A percentile compares a stretch with the other conserved stretches of the same genome.
Conservation (phyloP, 352 stramenopile species). For the Globisporangium abappressorium region DNA sequence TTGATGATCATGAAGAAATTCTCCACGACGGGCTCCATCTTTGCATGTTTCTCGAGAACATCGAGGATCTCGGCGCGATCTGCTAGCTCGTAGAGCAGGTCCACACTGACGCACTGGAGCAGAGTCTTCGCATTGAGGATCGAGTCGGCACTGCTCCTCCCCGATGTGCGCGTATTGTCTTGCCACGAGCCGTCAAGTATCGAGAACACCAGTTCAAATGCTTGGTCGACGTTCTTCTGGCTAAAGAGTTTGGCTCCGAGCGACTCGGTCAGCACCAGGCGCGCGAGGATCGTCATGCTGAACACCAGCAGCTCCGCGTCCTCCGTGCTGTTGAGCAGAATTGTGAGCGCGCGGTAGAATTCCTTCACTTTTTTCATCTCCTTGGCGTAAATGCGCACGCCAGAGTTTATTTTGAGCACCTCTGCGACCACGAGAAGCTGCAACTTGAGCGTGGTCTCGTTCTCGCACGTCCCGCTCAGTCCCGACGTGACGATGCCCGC, state of each 20-base stretch:
- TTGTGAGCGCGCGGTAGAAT: conserved; percentile 77
- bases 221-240: conserved; percentile 76
- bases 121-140: conserved; percentile 36
- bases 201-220: conserved; percentile 68
- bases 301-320: conserved; percentile 72
- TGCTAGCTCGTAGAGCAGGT: conserved; percentile 67
- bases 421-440: conserved; percentile 66
- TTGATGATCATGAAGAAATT: conserved; percentile 58
- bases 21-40: conserved; percentile 46
- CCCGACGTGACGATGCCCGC: conserved; percentile 38
- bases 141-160: conserved; percentile 17
- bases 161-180: conserved; percentile 17
- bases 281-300: conserved; percentile 72
- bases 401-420: conserved; percentile 66
- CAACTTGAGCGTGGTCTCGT: conserved; percentile 55
- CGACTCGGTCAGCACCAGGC: conserved; percentile 66
- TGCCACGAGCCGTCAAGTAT: conserved; percentile 62
- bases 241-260: conserved; percentile 82
- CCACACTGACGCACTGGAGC: conserved; percentile 56
- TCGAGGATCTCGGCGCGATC: conserved; percentile 52
- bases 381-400: conserved; percentile 72
- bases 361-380: conserved; percentile 81
- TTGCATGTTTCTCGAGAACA: conserved; percentile 48
- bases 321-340: conserved; percentile 78
- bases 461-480: conserved; percentile 40